Conservation (phyloP, 106 monocot genomes). For the Narthecium ossifragum region DNA sequence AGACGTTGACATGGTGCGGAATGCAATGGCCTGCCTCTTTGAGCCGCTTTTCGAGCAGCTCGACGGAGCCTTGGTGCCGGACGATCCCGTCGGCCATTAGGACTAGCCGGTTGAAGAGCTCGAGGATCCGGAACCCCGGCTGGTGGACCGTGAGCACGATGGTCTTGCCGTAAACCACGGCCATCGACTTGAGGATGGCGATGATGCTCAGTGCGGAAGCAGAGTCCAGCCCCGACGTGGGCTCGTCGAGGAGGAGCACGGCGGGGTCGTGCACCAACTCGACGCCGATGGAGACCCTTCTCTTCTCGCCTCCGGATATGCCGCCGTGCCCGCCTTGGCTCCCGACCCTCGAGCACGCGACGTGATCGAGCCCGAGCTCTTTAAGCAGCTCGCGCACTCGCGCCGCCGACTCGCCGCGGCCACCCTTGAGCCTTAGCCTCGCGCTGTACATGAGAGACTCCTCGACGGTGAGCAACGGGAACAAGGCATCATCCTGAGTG, state of each 20-base stretch:
- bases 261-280: constrained; percentile 87
- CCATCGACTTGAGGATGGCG: constrained; percentile 61
- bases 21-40: constrained; percentile 49
- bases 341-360: constrained; percentile 42
- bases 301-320: constrained; percentile 82
- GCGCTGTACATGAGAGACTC: constrained; percentile 86
- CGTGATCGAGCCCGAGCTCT: constrained; percentile 53
- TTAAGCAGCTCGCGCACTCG: constrained; percentile 39
- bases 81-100: constrained; percentile 58
- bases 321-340: constrained; percentile 7
- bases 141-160: constrained; percentile 81
- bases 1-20: constrained; percentile 71
- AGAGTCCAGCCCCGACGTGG: constrained; percentile 90
- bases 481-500: constrained; percentile 81
- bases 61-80: constrained; percentile 53
- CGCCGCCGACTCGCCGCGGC: constrained; percentile 4
- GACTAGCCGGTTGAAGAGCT: constrained; percentile 54
- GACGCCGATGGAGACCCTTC: constrained; percentile 82
- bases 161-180: constrained; percentile 46
- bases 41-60: constrained; percentile 33
- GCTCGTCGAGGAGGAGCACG: constrained; percentile 85
- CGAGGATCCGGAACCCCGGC: constrained; percentile 80
- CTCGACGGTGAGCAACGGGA: constrained; percentile 73
- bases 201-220: constrained; percentile 61
- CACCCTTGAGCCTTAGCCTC: constrained; percentile 30